Conservation (phyloP, 805 yeast genomes). For the Zygotorulaspora danielsina region DNA sequence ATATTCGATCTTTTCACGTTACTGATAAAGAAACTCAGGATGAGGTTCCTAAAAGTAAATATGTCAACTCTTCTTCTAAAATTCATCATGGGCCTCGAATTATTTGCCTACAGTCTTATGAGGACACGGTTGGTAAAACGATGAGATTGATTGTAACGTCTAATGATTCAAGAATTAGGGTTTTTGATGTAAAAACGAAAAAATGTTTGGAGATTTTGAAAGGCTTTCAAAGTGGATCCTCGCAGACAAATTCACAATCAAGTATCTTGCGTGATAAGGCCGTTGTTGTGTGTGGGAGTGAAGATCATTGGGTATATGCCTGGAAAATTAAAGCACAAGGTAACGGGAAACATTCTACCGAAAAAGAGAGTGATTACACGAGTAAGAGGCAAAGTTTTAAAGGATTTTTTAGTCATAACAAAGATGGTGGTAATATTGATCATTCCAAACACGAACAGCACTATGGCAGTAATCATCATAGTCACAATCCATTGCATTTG, state of each 20-base stretch:
- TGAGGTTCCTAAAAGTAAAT: slow-evolving; percentile 1
- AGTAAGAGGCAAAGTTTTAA: slow-evolving; percentile 5
- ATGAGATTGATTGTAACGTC: slow-evolving; percentile 58
- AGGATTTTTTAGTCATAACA: slow-evolving; percentile 7
- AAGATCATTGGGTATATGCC: slow-evolving; percentile 79
- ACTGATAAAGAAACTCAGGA: slow-evolving; percentile 37
- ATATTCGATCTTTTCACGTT: slow-evolving; percentile 43
- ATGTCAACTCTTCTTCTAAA: slow-evolving; percentile 12
- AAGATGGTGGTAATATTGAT: slow-evolving; percentile 1
- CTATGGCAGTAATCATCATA: slow-evolving; percentile 7
- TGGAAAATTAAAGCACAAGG: slow-evolving; percentile 51
- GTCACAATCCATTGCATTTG: slow-evolving; percentile 21
- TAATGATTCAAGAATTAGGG: slow-evolving; percentile 74
- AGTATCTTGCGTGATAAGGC: slow-evolving; percentile 13
- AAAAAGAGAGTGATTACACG: slow-evolving; percentile 1
- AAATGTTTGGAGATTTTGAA: slow-evolving; percentile 62
- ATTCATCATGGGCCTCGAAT: slow-evolving; percentile 50
- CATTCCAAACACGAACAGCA: slow-evolving; percentile 12
- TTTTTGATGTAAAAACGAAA: slow-evolving; percentile 52
- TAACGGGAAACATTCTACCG: slow-evolving; percentile 20
- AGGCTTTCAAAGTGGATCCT: slow-evolving; percentile 66
- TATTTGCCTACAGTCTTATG: slow-evolving; percentile 65
- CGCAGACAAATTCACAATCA: slow-evolving; percentile 61
- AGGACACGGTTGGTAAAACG: slow-evolving; percentile 28
- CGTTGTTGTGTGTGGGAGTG: slow-evolving; percentile 68